Evolutionary conservation across 1,284 basidiomycete genomes (phyloP), one percentile per base, ranked within the genome.

Genomic region (Porogramme epimiltina): DNA sequence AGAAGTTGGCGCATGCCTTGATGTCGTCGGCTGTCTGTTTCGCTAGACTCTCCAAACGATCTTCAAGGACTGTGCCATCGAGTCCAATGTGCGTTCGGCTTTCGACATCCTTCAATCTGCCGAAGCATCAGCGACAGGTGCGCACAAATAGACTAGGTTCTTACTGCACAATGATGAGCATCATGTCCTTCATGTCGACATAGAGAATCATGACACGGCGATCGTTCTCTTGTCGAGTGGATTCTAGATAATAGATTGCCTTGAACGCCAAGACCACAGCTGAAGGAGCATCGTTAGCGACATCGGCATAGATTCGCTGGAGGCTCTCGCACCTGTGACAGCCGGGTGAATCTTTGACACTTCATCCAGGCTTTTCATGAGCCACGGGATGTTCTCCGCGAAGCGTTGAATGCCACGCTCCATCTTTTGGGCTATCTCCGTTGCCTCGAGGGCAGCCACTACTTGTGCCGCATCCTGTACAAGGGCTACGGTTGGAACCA

Each of bases 211-310:
- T 43, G 0, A 78, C 70, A 33, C 74, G 75, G 42, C 66, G 65
- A 49, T 77, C 71, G 48, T 78, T 79, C 11, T 76, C 70, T 19
- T 71, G 62, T n/a, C 74, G 66, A 2, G 66, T 72, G 8, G 70
- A 47, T 36, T 76, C 72, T 13, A 78, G 65, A 2, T 62, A 70
- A 22, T 73, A 73, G 61, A 4, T 72, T 1, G 69, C 63, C 57
- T 73, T 72, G 63, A 78, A 78, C 0, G 76, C 75, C 24, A 69
- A 43, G 4, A 78, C 73, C n/a, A 69, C 71, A 19, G 72, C 77
- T 79, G 28, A n/a, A n/a, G n/a, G n/a, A n/a, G n/a, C n/a, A n/a
- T n/a, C n/a, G n/a, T n/a, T n/a, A n/a, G n/a, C n/a, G n/a, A n/a
- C n/a, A n/a, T n/a, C n/a, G n/a, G n/a, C n/a, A n/a, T n/a, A n/a